Base-by-base conservation (phyloP, 495 filamentous ascomycete species). In the Talaromyces liani region DNA sequence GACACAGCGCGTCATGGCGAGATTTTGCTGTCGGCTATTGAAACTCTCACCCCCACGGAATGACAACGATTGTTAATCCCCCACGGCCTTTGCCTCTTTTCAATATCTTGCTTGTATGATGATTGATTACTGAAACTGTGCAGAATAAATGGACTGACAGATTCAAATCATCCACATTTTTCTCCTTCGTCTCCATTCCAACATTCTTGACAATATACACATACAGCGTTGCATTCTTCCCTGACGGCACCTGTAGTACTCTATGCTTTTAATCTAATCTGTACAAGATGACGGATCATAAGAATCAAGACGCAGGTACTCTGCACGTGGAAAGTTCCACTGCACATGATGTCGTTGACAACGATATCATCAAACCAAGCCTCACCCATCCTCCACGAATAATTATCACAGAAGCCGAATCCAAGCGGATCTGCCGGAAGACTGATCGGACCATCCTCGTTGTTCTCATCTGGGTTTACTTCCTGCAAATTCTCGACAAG, bases 391-490 rank as follows among this genome's bases (percentile, higher is more conserved):
- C 36, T 2, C 58, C 58, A 41, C 22, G 58, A 12, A 33, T 36
- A 9, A 45, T 60, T 12, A 62, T 84, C 61, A 83, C 82, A 0
- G 80, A 82, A 16, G 76, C 80, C 65, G 80, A 83, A 59, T 80
- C 71, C 66, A 75, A 78, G 57, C 81, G 80, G 3, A 87, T 88
- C 64, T 77, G 76, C 16, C 77, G 75, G 8, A 88, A 87, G 70
- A 88, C 83, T 0, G 86, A 89, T 70, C 70, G 70, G 24, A 76
- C 75, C 22, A 87, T 89, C 56, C 73, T 89, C 2, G 53, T 77
- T 8, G 78, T 89, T 53, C 74, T 88, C 2, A 73, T 82, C n/a
- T 88, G 85, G 87, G 84, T 87, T 8, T 88, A 88, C 65, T 87
- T 88, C 55, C 64, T 75, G 16, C 76, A 86, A 71, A 87, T 88